Evolutionary conservation across 202 grass and related monocot species (phyloP).

Genomic region (Schoenoplectus tabernaemontani): DNA sequence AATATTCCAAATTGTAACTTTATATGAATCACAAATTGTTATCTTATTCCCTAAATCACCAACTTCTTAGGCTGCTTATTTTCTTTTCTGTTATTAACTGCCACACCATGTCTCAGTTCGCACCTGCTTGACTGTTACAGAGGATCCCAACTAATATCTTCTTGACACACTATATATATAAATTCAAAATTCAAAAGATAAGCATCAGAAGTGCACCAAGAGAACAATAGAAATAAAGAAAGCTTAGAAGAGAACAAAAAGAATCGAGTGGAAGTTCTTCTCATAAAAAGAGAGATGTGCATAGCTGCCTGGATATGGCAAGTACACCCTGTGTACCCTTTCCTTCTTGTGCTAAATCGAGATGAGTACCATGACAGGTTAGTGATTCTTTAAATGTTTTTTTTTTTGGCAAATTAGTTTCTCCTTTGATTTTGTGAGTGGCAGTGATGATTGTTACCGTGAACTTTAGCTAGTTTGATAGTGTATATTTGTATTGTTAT

Average conservation of each 20-base stretch:
- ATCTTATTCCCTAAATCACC: too few relatives aligned
- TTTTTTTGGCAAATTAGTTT: background rate
- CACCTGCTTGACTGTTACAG: background rate
- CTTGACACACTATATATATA: background rate
- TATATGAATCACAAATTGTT: too few relatives aligned
- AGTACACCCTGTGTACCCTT: conserved; percentile 58
- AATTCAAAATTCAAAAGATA: conserved; percentile 24
- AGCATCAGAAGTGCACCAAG: background rate
- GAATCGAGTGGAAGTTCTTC: background rate
- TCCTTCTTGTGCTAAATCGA: conserved; percentile 73
- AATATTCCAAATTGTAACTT: background rate
- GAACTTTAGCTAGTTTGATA: background rate
- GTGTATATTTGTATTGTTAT: background rate
- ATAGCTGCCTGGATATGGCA: conserved; percentile 95
- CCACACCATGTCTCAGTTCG: background rate
- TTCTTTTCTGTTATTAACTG: background rate
- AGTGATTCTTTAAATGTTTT: background rate
- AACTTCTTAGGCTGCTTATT: background rate
- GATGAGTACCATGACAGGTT: conserved; percentile 80
- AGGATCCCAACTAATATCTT: background rate
- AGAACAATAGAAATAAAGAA: conserved; percentile 19
- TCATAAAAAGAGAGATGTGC: conserved; percentile 48
- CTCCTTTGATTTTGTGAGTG: background rate
- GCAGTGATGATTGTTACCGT: background rate
- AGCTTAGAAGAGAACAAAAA: background rate